Percentiles rank a stretch among this genome's conserved stretches.
These are phyloP conservation scores for Candida chauliodis DNA, from an alignment of 805 yeast genomes.

Conservation along the genomic window DNA sequence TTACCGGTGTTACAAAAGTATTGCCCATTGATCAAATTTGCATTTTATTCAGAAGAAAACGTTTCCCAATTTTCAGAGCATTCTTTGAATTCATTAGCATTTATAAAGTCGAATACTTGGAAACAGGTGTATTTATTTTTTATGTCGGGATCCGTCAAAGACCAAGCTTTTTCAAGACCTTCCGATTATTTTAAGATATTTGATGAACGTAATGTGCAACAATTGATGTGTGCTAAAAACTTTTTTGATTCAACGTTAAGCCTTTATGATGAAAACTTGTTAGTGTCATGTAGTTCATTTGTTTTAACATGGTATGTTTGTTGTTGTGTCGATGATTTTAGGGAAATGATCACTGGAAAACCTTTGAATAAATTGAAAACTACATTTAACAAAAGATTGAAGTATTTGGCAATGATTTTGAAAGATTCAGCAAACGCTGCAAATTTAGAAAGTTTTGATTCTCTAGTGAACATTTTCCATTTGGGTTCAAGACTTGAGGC, in stretches of 20 bases:
- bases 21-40: conserved; percentile 30
- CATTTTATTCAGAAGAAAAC: conserved; percentile 25
- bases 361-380: conserved; percentile 27
- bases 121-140: conserved; percentile 32
- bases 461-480: conserved; percentile 32
- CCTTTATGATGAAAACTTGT: conserved; percentile 25
- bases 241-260: conserved; percentile 30
- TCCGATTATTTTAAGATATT: conserved; percentile 28
- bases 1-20: conserved; percentile 25
- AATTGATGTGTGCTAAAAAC: conserved; percentile 21
- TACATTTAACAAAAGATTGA: conserved; percentile 35
- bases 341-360: conserved; percentile 23
- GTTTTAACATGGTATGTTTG: conserved; percentile 31
- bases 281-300: conserved; percentile 15
- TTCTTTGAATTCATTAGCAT: conserved; percentile 21
- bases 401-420: conserved; percentile 25
- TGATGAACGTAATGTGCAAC: conserved; percentile 16
- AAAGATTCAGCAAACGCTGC: conserved; percentile 24
- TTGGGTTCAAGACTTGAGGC: conserved; percentile 29
- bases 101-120: conserved; percentile 33
- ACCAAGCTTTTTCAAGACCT: conserved; percentile 36
- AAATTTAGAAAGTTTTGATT: conserved; percentile 32
- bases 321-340: conserved; percentile 33
- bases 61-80: conserved; percentile 20
- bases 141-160: conserved; percentile 27